Conservation (phyloP, 2,329 filamentous ascomycete genomes). For the Thielaviopsis musarum region DNA sequence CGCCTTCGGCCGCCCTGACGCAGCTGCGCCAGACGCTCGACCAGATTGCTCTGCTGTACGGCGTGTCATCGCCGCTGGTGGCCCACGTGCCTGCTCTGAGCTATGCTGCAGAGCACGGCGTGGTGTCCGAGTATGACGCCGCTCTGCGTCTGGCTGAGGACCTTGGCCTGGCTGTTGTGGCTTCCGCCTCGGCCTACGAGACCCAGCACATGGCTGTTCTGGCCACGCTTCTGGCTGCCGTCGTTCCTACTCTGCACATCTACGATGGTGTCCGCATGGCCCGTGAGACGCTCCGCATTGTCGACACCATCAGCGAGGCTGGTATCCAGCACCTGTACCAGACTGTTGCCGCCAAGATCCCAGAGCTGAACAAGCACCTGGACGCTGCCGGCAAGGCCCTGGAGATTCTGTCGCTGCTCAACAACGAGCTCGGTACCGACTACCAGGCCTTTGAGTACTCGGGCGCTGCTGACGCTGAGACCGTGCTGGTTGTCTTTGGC, state of each 20-base stretch:
- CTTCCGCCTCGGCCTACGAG: slow-evolving; percentile 76
- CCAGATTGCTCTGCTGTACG: slow-evolving; percentile 80
- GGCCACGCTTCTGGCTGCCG: slow-evolving; percentile 59
- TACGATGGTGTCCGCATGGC: slow-evolving; percentile 77
- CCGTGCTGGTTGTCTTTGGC: slow-evolving; percentile 81
- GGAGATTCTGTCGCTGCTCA: slow-evolving; percentile 57
- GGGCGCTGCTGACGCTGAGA: slow-evolving; percentile 63
- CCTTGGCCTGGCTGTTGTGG: slow-evolving; percentile 69
- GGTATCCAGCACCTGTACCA: slow-evolving; percentile 54
- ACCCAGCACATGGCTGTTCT: slow-evolving; percentile 91
- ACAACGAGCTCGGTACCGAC: slow-evolving; percentile 81
- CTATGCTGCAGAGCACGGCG: slow-evolving; percentile 50
- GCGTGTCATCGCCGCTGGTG: slow-evolving; percentile 81
- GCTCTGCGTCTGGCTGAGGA: slow-evolving; percentile 74
- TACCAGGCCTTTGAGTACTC: slow-evolving; percentile 91
- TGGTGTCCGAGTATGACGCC: slow-evolving; percentile 76
- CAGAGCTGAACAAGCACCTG: slow-evolving; percentile 49
- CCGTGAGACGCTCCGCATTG: slow-evolving; percentile 64
- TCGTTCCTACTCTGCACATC: slow-evolving; percentile 71
- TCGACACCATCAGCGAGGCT: slow-evolving; percentile 61
- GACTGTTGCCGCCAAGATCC: slow-evolving; percentile 43
- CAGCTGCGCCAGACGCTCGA: slow-evolving; percentile 73
- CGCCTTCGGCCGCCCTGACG: slow-evolving; percentile 65
- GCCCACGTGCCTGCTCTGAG: slow-evolving; percentile 85
- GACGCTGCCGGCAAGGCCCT: slow-evolving; percentile 57